A percentile compares a stretch with the other conserved stretches of the same genome.
These are phyloP conservation scores for Phytophthora ohioensis DNA, from an alignment of 352 stramenopile species.

Conservation along the genomic window DNA sequence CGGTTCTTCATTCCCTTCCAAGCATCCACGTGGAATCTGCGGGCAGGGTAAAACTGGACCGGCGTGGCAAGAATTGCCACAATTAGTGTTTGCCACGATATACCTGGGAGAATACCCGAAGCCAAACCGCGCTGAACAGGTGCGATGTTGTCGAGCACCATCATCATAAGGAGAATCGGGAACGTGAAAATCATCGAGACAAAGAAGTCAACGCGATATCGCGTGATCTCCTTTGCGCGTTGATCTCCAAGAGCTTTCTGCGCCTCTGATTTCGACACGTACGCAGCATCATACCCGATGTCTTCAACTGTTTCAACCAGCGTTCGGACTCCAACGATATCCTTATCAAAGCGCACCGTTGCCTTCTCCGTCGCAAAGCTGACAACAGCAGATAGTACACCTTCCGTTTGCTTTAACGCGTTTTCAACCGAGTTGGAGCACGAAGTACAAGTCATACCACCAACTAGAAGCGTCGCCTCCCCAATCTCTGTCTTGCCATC, in stretches of 20 bases:
- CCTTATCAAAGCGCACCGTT: conserved; percentile 78
- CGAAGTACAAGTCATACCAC: conserved; percentile 94
- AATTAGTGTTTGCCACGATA: conserved; percentile 85
- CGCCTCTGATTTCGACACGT: conserved; percentile 67
- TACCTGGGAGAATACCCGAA: conserved; percentile 59
- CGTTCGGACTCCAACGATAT: conserved; percentile 78
- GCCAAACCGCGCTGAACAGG: conserved; percentile 59
- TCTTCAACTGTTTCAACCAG: conserved; percentile 91
- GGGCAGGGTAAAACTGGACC: conserved; percentile 95
- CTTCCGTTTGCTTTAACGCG: conserved; percentile 77
- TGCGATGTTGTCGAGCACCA: conserved; percentile 85
- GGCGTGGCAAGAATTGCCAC: conserved; percentile 90
- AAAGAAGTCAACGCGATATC: conserved; percentile 89
- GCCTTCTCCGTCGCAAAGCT: conserved; percentile 91
- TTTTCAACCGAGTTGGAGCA: conserved; percentile 93
- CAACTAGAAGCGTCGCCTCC: conserved; percentile 73
- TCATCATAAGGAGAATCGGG: conserved; percentile 95
- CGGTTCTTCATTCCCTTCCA: conserved; percentile 93
- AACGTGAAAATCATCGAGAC: conserved; percentile 93
- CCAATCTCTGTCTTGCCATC: conserved; percentile 71
- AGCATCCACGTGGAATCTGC: conserved; percentile 95
- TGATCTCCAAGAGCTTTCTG: conserved; percentile 87
- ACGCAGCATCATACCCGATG: conserved; percentile 91
- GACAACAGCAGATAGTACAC: conserved; percentile 82
- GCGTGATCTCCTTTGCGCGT: conserved; percentile 77